These are phyloP conservation scores for Acanthochlamys bracteata DNA, from an alignment of 106 monocot genomes.

Conservation along the genomic window DNA sequence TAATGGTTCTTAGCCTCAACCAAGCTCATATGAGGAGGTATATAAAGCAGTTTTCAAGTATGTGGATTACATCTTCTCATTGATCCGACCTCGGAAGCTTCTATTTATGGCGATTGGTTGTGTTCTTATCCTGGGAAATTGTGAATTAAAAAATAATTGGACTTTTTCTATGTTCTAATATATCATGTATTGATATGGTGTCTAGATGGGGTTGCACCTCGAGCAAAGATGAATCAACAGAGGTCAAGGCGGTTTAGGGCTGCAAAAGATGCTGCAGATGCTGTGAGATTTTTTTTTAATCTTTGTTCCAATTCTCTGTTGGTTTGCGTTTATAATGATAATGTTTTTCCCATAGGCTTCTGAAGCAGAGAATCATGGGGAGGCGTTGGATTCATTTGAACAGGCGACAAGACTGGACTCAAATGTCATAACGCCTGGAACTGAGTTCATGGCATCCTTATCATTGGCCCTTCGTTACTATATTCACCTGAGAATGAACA, in stretches of 20 bases:
- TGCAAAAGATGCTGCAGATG: constrained; percentile 87
- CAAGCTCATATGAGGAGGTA: constrained; percentile 80
- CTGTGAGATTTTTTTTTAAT: constrained; percentile 46
- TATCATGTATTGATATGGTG: neutral
- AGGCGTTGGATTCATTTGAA: constrained; percentile 53
- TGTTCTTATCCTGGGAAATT: neutral
- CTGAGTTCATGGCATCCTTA: constrained; percentile 73
- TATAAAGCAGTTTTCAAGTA: constrained; percentile 86
- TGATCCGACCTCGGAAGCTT: constrained; percentile 87
- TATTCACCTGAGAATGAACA: constrained; percentile 62
- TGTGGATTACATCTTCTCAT: constrained; percentile 84
- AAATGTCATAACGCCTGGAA: constrained; percentile 98
- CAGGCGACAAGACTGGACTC: constrained; percentile 63
- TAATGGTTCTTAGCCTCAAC: too few relatives aligned
- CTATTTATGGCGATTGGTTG: constrained; percentile 86
- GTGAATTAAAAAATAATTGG: too few relatives aligned
- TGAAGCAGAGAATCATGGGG: constrained; percentile 62
- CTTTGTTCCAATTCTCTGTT: too few relatives aligned
- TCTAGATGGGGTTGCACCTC: constrained; percentile 89
- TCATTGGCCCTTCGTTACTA: constrained; percentile 90
- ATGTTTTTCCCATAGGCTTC: constrained; percentile 31
- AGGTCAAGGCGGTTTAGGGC: constrained; percentile 76
- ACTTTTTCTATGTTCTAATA: too few relatives aligned
- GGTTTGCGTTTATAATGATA: neutral
- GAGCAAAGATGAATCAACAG: constrained; percentile 98